phyloP scores from a whole-genome alignment of 495 filamentous ascomycete genomes.

The Penicillium egyptiacum region DNA sequence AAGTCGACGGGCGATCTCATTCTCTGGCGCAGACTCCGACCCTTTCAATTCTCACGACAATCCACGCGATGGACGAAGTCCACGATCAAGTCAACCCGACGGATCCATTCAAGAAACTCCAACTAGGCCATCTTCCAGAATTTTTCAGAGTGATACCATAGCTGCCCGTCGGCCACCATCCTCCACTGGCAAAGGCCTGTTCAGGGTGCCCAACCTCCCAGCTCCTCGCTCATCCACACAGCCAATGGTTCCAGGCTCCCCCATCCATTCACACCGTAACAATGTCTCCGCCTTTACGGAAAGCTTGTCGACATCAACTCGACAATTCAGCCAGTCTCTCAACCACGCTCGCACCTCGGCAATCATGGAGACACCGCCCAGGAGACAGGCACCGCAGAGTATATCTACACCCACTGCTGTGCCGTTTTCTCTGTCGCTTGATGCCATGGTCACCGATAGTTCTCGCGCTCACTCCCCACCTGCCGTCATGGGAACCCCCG shows the following conservation, averaged over 20 bases:
- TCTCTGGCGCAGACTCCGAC: constrained; percentile 29
- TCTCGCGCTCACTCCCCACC: constrained; percentile 18
- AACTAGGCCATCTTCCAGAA: constrained; percentile 46
- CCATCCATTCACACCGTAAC: constrained; percentile 33
- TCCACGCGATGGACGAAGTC: constrained; percentile 5
- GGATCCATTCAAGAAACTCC: constrained; percentile 54
- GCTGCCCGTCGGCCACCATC: constrained; percentile 16
- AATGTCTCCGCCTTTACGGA: constrained; percentile 7
- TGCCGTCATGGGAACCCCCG: constrained; percentile 24
- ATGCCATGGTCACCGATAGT: constrained; percentile 9
- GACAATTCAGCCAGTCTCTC: constrained; percentile 16
- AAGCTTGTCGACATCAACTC: constrained; percentile 10
- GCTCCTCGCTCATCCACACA: constrained; percentile 28
- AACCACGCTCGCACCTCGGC: constrained; percentile 14
- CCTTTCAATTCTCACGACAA: constrained; percentile 20
- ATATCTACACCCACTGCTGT: constrained; percentile 15
- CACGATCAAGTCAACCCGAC: constrained; percentile 16
- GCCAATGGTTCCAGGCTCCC: constrained; percentile 33
- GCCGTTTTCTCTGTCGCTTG: constrained; percentile 1
- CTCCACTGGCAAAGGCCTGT: constrained; percentile 28
- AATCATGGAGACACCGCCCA: constrained; percentile 49
- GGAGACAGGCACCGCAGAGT: constrained; percentile 20
- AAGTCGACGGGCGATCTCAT: constrained; percentile 26
- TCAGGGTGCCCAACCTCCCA: constrained; percentile 44
- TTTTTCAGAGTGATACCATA: constrained; percentile 22